These are phyloP conservation scores for Phytopythium sindhum DNA, from an alignment of 352 stramenopile species.

Conservation along the genomic window DNA sequence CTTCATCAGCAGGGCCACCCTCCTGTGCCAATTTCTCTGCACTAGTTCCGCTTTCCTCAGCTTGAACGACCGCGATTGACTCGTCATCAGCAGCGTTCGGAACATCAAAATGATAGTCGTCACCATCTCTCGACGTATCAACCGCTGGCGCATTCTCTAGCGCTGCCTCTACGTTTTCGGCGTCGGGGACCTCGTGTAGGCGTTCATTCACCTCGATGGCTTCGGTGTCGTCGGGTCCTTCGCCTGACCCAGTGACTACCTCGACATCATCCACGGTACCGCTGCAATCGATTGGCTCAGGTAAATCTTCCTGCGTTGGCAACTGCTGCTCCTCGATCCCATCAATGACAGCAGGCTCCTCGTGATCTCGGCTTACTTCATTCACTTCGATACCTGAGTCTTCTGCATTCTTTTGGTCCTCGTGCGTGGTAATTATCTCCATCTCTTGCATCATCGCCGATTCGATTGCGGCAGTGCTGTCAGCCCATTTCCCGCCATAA, in stretches of 20 bases:
- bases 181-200: no score
- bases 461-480: neutral
- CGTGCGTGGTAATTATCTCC: neutral
- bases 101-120: neutral
- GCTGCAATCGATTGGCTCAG: neutral
- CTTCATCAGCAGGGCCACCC: neutral
- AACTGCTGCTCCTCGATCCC: neutral
- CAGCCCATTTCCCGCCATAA: neutral
- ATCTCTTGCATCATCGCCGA: neutral
- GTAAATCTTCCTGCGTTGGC: neutral
- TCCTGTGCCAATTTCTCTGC: neutral
- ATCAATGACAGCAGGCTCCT: neutral
- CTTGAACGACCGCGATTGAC: neutral
- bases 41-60: neutral
- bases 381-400: neutral
- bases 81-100: neutral
- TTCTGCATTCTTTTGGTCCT: neutral
- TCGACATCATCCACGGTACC: neutral
- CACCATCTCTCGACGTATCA: neutral
- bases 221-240: neutral
- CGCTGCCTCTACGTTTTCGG: neutral
- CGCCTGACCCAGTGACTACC: neutral
- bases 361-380: neutral
- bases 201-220: neutral
- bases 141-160: no score